A percentile compares a stretch with the other conserved stretches of the same genome.
phyloP scores from a whole-genome alignment of 2,329 filamentous ascomycete species.

The Penicillium sp. region DNA sequence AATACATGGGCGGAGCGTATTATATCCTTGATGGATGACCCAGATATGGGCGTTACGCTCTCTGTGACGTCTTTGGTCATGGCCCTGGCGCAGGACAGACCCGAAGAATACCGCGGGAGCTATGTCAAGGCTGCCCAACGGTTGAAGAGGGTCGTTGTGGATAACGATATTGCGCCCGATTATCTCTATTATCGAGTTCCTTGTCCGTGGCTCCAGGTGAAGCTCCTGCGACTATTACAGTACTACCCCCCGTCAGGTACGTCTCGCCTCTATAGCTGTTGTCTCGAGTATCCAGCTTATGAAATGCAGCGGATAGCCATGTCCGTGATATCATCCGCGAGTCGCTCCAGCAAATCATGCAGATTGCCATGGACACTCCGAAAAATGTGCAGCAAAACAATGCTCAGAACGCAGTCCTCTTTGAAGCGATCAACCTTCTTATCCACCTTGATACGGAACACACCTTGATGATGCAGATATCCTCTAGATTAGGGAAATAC shows the following conservation, averaged over 20 bases:
- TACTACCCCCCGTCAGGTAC: conserved; percentile 93
- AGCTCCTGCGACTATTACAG: conserved; percentile 86
- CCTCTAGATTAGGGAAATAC: conserved; percentile 86
- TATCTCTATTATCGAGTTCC: conserved; percentile 99
- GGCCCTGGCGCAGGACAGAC: conserved; percentile 89
- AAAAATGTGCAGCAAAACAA: conserved; percentile 99
- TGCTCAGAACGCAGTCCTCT: conserved; percentile 95
- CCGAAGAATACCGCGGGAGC: conserved; percentile 91
- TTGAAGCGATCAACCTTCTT: conserved; percentile 97
- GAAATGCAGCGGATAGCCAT: conserved; percentile 77
- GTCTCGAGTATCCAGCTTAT: conserved; percentile 13
- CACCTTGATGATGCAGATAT: conserved; percentile 94
- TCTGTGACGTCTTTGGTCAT: conserved; percentile 96
- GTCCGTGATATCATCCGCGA: conserved; percentile 90
- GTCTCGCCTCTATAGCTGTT: conserved; percentile 32
- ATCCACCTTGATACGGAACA: conserved; percentile 97
- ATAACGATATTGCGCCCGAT: conserved; percentile 85
- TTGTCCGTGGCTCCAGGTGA: conserved; percentile 97
- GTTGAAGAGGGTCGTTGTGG: conserved; percentile 86
- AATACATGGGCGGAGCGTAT: conserved; percentile 97
- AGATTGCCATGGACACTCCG: conserved; percentile 87
- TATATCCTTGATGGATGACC: conserved; percentile 97
- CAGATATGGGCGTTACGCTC: conserved; percentile 89
- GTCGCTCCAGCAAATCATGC: conserved; percentile 87
- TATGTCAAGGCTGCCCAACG: conserved; percentile 92